Evolutionary conservation across 192 early-diverging fungal genomes (phyloP), one percentile per base, ranked within the genome.

Genomic region (Mortierella alpina): DNA sequence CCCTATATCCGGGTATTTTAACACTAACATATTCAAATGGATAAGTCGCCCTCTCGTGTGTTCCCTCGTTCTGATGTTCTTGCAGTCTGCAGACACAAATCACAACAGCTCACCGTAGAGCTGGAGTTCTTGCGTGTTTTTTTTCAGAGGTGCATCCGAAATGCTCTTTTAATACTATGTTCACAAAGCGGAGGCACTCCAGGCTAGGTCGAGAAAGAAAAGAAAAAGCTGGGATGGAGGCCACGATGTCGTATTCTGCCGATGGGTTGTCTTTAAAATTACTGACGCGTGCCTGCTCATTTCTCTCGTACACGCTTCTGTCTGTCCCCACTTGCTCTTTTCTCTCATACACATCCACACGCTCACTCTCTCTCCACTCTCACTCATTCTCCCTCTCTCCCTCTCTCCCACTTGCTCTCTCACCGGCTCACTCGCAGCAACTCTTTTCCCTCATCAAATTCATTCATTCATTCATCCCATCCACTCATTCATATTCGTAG

Each of bases 171-270:
- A 41, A 41, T 59, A n/a, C 57, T 40, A 59, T 40, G 31, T 59
- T 59, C 57, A 59, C 57, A 59, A 59, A 59, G 57, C 57, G 20
- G 6, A 41, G 15, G 53, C 11, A 50, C 49, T 50, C 49, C 4
- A 50, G 49, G 11, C 49, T 17, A 17, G 11, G 49, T 50, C 17
- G 12, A 17, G 49, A 14, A 11, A 50, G 17, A 50, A 14, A n/a
- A 54, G 20, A n/a, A 54, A 12, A 4, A 50, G 49, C 49, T 50
- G 31, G 31, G 31, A 31, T 31, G 31, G 31, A 31, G 31, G 31
- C 31, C 31, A 31, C 31, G 31, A 31, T 31, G 31, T 31, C 31
- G 31, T 31, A 31, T 31, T 31, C 31, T 31, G 31, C 31, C 31
- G 31, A 31, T 31, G 31, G 31, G 31, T 31, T 31, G 31, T 3